phyloP scores from a whole-genome alignment of 169 alveolate genomes.

The Eimeria falciformis region DNA sequence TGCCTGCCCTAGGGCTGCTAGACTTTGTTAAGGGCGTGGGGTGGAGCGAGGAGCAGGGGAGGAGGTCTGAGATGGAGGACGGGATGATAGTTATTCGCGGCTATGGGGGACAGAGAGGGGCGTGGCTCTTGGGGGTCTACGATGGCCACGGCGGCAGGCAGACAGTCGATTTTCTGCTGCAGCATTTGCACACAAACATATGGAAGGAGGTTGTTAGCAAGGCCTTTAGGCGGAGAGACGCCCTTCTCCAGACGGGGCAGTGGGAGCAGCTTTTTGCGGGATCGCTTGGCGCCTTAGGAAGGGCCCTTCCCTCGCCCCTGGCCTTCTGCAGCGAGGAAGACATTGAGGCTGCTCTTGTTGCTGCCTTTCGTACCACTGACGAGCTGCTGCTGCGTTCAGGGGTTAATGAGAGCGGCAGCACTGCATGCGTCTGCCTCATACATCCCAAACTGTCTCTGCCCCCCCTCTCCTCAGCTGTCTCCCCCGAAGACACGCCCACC shows the following conservation, averaged over 20 bases:
- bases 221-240: slow-evolving; percentile 22
- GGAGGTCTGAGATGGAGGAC: slow-evolving; percentile 73
- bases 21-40: slow-evolving; percentile 46
- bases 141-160: slow-evolving; percentile 77
- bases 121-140: slow-evolving; percentile 47
- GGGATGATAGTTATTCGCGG: slow-evolving; percentile 10
- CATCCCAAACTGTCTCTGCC: slow-evolving; percentile 2
- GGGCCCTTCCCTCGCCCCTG: slow-evolving; percentile 17
- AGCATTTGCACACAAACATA: slow-evolving; percentile 21
- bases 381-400: slow-evolving; percentile 31
- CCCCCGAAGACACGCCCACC: not conserved
- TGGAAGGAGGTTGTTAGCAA: not conserved
- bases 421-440: slow-evolving; percentile 70
- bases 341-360: not conserved
- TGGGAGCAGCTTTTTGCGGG: not conserved
- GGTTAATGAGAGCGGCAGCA: slow-evolving; percentile 51
- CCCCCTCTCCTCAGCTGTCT: not conserved
- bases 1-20: too few species aligned
- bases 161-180: slow-evolving; percentile 25
- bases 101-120: slow-evolving; percentile 19
- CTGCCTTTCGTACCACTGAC: slow-evolving; percentile 43
- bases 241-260: not conserved
- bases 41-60: slow-evolving; percentile 77
- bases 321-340: slow-evolving; percentile 28
- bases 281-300: too few species aligned